A percentile compares a stretch with the other conserved stretches of the same genome.
Evolutionary conservation across 2,329 filamentous ascomycete species (phyloP).

Genomic region (Aspergillus aculeatus): DNA sequence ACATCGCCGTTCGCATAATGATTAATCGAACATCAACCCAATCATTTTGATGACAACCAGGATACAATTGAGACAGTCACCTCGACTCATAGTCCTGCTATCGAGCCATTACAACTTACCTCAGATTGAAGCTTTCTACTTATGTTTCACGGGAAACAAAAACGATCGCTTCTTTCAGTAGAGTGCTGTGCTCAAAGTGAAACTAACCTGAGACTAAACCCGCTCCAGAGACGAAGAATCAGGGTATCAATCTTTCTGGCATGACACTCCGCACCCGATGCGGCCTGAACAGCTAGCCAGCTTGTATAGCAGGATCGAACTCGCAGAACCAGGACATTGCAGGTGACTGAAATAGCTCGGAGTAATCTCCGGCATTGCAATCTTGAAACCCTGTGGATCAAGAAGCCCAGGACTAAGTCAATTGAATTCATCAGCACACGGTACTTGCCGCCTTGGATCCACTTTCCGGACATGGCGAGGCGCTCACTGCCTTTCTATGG

Average conservation of each 20-base stretch:
- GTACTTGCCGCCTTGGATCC: background rate
- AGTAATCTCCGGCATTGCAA: conserved; percentile 16
- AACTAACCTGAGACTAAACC: background rate
- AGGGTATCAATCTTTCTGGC: background rate
- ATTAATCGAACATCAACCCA: background rate
- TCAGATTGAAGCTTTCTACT: background rate
- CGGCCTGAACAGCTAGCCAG: conserved; percentile 1
- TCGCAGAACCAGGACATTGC: background rate
- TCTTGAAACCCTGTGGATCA: conserved; percentile 5
- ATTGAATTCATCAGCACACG: background rate
- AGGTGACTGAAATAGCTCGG: conserved; percentile 13
- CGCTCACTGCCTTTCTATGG: background rate
- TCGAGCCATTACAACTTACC: background rate
- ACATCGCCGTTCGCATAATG: conserved; percentile 10
- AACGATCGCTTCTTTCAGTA: background rate
- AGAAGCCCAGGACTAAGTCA: background rate
- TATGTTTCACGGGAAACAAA: background rate
- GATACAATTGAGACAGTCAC: background rate
- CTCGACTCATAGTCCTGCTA: background rate
- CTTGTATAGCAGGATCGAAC: background rate
- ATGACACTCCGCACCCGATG: background rate
- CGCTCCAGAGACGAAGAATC: background rate
- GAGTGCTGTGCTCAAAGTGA: background rate
- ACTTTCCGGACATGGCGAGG: background rate
- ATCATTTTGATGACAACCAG: background rate